Conservation (phyloP, 768 basidiomycete genomes). For the Dacryopinax spathularia region DNA sequence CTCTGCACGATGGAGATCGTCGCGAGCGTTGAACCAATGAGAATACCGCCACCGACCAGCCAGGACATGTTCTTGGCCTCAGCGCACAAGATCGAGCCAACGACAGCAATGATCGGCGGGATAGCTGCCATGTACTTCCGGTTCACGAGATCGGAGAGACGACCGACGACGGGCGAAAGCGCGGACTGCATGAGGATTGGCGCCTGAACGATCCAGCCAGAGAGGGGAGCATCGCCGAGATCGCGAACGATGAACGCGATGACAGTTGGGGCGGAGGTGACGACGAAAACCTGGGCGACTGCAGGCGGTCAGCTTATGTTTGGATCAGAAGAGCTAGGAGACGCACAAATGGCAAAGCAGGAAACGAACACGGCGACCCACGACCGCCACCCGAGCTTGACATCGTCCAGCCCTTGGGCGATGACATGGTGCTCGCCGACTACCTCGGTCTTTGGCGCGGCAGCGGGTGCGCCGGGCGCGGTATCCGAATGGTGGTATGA, state of each 20-base stretch:
- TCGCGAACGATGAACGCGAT: slow-evolving; percentile 8
- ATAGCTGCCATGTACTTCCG: slow-evolving; percentile 9
- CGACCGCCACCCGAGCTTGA: slow-evolving; percentile 7
- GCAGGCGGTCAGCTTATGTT: background rate
- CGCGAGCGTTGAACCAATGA: slow-evolving; percentile 8
- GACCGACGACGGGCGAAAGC: slow-evolving; percentile 9
- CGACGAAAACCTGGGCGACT: slow-evolving; percentile 3
- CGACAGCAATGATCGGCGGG: slow-evolving; percentile 9
- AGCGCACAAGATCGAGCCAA: slow-evolving; percentile 6
- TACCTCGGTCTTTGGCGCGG: background rate
- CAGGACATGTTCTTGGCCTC: slow-evolving; percentile 5
- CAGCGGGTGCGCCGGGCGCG: background rate
- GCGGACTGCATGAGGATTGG: slow-evolving; percentile 10
- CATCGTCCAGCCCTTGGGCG: background rate
- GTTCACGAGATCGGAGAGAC: slow-evolving; percentile 8
- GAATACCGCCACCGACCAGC: slow-evolving; percentile 9
- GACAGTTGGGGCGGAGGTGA: slow-evolving; percentile 1
- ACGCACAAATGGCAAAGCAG: slow-evolving; percentile 4
- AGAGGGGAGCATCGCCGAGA: slow-evolving; percentile 6
- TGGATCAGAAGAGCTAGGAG: background rate
- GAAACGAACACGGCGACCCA: slow-evolving; percentile 6
- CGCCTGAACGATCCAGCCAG: slow-evolving; percentile 10
- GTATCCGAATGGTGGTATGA: background rate
- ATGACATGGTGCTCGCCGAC: background rate
- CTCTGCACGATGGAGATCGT: slow-evolving; percentile 11